These are phyloP conservation scores for Rubroboletus pulcherrimus DNA, from an alignment of 768 basidiomycete genomes.

Conservation along the genomic window DNA sequence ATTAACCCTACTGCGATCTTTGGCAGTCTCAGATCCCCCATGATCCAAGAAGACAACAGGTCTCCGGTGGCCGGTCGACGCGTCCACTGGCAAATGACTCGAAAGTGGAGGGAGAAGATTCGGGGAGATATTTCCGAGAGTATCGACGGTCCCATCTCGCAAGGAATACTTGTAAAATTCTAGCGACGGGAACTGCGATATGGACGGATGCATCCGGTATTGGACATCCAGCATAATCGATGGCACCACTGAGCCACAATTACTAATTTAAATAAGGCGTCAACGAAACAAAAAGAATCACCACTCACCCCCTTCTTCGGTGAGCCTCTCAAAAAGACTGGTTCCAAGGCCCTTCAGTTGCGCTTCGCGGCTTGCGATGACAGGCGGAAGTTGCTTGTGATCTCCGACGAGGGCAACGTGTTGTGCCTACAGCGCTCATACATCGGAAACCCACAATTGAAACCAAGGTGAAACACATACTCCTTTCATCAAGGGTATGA, in stretches of 20 bases:
- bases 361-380: slow-evolving; percentile 77
- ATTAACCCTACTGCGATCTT: slow-evolving; percentile 75
- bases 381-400: slow-evolving; percentile 91
- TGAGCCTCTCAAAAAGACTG: slow-evolving; percentile 86
- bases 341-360: slow-evolving; percentile 66
- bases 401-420: slow-evolving; percentile 94
- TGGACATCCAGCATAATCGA: slow-evolving; percentile 92
- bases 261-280: slow-evolving; percentile 6
- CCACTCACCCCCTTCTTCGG: slow-evolving; percentile 74
- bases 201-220: slow-evolving; percentile 92
- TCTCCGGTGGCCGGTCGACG: slow-evolving; percentile 40
- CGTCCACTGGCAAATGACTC: slow-evolving; percentile 42
- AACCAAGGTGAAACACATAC: slow-evolving; percentile 45
- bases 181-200: slow-evolving; percentile 79
- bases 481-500: slow-evolving; percentile 93
- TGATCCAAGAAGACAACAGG: slow-evolving; percentile 85
- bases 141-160: slow-evolving; percentile 71
- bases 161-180: slow-evolving; percentile 77
- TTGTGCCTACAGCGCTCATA: slow-evolving; percentile 48
- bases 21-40: slow-evolving; percentile 58
- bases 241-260: slow-evolving; percentile 56
- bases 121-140: slow-evolving; percentile 41
- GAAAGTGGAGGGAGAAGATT: slow-evolving; percentile 61
- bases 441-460: slow-evolving; percentile 7
- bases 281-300: neutral